phyloP scores from a whole-genome alignment of 73 alveolate genomes.

The Stentor roeselii region DNA sequence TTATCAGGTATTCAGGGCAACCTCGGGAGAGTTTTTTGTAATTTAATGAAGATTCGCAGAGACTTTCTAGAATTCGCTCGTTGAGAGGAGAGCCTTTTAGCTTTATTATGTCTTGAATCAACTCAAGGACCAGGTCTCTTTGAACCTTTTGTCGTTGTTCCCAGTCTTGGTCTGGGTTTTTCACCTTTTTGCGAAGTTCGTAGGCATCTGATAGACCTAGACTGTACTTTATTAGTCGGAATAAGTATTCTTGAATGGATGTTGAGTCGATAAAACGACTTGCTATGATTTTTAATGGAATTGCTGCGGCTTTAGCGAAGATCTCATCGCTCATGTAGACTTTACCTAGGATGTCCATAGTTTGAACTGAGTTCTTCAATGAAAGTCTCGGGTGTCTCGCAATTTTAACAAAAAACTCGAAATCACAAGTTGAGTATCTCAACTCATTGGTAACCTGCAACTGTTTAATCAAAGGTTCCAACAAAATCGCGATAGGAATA shows the following conservation, averaged over 20 bases:
- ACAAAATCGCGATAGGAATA: conserved; percentile 88
- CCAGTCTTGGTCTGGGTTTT: conserved; percentile 27
- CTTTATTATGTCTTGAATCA: background rate
- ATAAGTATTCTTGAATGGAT: conserved; percentile 64
- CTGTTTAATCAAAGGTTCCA: conserved; percentile 92
- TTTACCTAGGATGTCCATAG: conserved; percentile 87
- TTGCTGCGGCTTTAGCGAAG: conserved; percentile 65
- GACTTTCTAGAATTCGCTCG: background rate
- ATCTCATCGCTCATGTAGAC: conserved; percentile 74
- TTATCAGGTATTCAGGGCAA: too few relatives aligned
- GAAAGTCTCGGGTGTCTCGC: conserved; percentile 93
- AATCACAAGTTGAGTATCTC: conserved; percentile 88
- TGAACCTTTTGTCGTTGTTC: background rate
- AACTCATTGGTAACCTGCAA: conserved; percentile 73
- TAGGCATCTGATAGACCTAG: conserved; percentile 64
- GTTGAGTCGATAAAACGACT: conserved; percentile 53
- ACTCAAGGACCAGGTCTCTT: background rate
- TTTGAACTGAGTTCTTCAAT: conserved; percentile 83
- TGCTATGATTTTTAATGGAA: conserved; percentile 60
- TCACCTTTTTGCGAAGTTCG: conserved; percentile 44
- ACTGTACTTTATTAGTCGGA: conserved; percentile 62
- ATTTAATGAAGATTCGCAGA: background rate
- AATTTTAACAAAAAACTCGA: conserved; percentile 81
- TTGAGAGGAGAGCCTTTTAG: background rate
- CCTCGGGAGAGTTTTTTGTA: background rate